Evolutionary conservation across 1,284 basidiomycete genomes (phyloP).

Genomic region (Inonotus obliquus): DNA sequence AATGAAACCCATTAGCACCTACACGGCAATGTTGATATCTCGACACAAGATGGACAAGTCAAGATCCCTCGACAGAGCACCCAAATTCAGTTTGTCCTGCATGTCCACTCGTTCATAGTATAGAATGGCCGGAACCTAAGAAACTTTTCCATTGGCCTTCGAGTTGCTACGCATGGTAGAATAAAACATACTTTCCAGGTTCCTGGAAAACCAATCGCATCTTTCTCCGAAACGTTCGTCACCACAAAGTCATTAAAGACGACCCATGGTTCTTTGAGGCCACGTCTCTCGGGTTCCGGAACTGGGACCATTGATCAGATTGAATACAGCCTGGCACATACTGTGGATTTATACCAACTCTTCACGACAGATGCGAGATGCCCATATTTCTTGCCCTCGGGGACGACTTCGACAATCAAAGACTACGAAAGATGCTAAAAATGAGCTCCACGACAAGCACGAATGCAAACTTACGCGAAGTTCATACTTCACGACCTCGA

Average conservation of each 20-base stretch:
- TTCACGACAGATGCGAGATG: conserved; percentile 91
- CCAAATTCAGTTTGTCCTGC: conserved; percentile 55
- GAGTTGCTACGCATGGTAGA: background rate
- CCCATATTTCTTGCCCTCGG: conserved; percentile 63
- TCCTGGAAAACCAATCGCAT: conserved; percentile 85
- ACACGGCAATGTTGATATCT: conserved; percentile 87
- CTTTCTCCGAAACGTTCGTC: conserved; percentile 74
- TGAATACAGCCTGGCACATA: background rate
- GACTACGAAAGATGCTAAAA: conserved; percentile 40
- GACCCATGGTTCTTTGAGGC: conserved; percentile 69
- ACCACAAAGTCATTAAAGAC: conserved; percentile 98
- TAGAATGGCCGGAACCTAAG: conserved; percentile 81
- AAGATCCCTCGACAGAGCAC: conserved; percentile 58
- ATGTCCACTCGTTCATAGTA: conserved; percentile 81
- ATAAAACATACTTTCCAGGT: conserved; percentile 77
- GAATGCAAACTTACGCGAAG: conserved; percentile 52
- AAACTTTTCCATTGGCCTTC: conserved; percentile 8
- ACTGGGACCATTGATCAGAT: conserved; percentile 37
- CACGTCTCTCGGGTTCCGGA: conserved; percentile 52
- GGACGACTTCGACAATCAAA: conserved; percentile 80
- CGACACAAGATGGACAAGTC: conserved; percentile 76
- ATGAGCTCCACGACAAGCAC: conserved; percentile 2
- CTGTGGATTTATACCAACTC: conserved; percentile 36
- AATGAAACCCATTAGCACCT: conserved; percentile 25
- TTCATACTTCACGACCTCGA: conserved; percentile 58